Evolutionary conservation across 495 filamentous ascomycete genomes (phyloP).

Genomic region (Trichoderma gamsii): DNA sequence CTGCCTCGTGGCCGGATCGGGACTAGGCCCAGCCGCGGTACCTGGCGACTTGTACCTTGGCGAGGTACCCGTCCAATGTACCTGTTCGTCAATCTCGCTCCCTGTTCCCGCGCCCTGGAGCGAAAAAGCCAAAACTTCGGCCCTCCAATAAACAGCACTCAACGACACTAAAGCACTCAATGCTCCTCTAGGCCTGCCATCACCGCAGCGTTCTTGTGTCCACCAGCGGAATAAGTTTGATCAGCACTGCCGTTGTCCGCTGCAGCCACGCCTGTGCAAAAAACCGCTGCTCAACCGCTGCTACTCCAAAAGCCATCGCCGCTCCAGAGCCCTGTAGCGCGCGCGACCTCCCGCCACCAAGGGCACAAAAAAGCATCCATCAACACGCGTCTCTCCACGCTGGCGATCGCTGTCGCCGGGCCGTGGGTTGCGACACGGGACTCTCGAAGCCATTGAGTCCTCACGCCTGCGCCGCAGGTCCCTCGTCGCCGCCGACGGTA

Average conservation of each 20-base stretch:
- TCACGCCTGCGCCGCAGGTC: not conserved
- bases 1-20: not conserved
- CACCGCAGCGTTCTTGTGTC: not conserved
- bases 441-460: slow-evolving; percentile 1
- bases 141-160: not conserved
- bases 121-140: slow-evolving; percentile 6
- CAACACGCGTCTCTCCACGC: slow-evolving; percentile 10
- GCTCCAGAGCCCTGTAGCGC: not conserved
- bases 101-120: slow-evolving; percentile 8
- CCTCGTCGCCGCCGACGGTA: not conserved
- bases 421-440: not conserved
- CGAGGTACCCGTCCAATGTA: not conserved
- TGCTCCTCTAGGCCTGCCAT: not conserved
- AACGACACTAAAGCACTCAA: not conserved
- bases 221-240: too few species aligned
- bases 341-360: not conserved
- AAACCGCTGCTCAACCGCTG: not conserved
- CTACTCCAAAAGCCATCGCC: not conserved
- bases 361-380: not conserved
- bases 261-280: too few species aligned
- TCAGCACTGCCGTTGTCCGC: too few species aligned
- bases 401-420: slow-evolving; percentile 5
- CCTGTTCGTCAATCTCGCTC: slow-evolving; percentile 1
- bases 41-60: not conserved
- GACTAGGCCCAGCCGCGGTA: slow-evolving; percentile 6